Evolutionary conservation across 768 basidiomycete genomes (phyloP).

Genomic region (Mycena vitilis): DNA sequence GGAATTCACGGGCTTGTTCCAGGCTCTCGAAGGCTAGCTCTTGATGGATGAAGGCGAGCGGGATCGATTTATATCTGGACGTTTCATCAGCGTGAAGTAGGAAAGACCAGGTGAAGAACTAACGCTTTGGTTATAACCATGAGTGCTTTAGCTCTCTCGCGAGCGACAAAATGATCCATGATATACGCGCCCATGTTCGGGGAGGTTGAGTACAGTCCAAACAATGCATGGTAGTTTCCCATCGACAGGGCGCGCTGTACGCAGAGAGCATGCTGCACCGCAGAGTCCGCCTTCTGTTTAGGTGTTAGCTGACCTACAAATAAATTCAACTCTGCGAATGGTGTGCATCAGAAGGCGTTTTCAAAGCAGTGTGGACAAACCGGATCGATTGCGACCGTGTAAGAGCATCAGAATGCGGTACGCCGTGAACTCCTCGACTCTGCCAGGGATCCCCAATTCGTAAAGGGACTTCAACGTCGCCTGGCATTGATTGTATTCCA

Average conservation of each 20-base stretch:
- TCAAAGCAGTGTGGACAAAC: slow-evolving; percentile 57
- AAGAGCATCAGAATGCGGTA: slow-evolving; percentile 97
- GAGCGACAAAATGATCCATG: slow-evolving; percentile 97
- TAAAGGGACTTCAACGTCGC: slow-evolving; percentile 90
- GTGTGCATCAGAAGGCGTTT: slow-evolving; percentile 24
- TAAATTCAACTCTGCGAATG: slow-evolving; percentile 85
- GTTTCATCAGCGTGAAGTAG: slow-evolving; percentile 10
- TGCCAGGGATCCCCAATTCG: slow-evolving; percentile 92
- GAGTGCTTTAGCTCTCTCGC: slow-evolving; percentile 89
- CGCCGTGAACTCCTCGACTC: slow-evolving; percentile 95
- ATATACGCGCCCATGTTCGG: slow-evolving; percentile 99
- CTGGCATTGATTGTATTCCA: slow-evolving; percentile 99
- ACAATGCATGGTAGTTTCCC: slow-evolving; percentile 95
- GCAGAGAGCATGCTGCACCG: slow-evolving; percentile 88
- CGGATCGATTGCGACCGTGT: slow-evolving; percentile 93
- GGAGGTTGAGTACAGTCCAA: slow-evolving; percentile 83
- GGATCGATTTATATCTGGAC: slow-evolving; percentile 83
- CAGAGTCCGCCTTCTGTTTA: slow-evolving; percentile 83
- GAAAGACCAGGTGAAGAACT: slow-evolving; percentile 44
- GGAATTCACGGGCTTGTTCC: slow-evolving; percentile 73
- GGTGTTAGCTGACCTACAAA: slow-evolving; percentile 98
- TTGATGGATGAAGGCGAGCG: slow-evolving; percentile 79
- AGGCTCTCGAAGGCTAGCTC: slow-evolving; percentile 88
- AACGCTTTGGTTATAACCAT: slow-evolving; percentile 95
- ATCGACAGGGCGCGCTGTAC: slow-evolving; percentile 92